phyloP scores from a whole-genome alignment of 768 basidiomycete genomes.

The Exidia glandulosa region DNA sequence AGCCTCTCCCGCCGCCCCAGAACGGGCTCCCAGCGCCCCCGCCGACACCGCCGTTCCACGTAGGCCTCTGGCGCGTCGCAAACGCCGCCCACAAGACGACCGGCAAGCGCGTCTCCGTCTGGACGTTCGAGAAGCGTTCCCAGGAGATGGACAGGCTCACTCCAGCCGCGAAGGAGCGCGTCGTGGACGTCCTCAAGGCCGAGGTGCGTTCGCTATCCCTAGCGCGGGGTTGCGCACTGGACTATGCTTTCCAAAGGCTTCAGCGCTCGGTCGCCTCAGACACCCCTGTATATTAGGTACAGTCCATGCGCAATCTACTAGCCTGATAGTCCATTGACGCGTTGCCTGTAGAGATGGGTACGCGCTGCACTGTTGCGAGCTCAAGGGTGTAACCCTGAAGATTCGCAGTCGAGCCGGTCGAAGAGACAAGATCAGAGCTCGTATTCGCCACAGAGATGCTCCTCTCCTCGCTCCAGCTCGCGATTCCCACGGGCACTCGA shows the following conservation, averaged over 20 bases:
- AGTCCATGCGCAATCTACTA: slow-evolving; percentile 6
- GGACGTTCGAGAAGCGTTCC: slow-evolving; percentile 79
- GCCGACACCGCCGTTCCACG: slow-evolving; percentile 42
- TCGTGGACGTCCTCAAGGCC: slow-evolving; percentile 75
- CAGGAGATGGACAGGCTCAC: slow-evolving; percentile 64
- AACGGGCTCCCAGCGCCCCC: slow-evolving; percentile 26
- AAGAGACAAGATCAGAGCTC: slow-evolving; percentile 82
- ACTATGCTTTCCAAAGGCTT: slow-evolving; percentile 39
- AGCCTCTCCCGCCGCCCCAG: slow-evolving; percentile 9
- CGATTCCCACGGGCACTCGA: slow-evolving; percentile 55
- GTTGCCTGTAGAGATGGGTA: slow-evolving; percentile 6
- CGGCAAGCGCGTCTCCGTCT: slow-evolving; percentile 82
- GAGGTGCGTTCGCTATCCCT: slow-evolving; percentile 47
- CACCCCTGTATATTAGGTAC: slow-evolving; percentile 89
- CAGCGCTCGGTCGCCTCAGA: slow-evolving; percentile 70
- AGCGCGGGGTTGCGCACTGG: background rate
- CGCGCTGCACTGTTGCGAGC: slow-evolving; percentile 1
- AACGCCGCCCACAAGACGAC: slow-evolving; percentile 82
- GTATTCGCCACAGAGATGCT: slow-evolving; percentile 91
- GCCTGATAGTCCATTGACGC: background rate
- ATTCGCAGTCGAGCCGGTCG: slow-evolving; percentile 69
- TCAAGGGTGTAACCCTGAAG: slow-evolving; percentile 31
- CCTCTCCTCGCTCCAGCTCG: slow-evolving; percentile 66
- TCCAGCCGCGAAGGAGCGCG: slow-evolving; percentile 54
- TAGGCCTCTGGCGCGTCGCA: slow-evolving; percentile 87